phyloP scores from a whole-genome alignment of 2,329 filamentous ascomycete species.

The Didymella exigua region DNA sequence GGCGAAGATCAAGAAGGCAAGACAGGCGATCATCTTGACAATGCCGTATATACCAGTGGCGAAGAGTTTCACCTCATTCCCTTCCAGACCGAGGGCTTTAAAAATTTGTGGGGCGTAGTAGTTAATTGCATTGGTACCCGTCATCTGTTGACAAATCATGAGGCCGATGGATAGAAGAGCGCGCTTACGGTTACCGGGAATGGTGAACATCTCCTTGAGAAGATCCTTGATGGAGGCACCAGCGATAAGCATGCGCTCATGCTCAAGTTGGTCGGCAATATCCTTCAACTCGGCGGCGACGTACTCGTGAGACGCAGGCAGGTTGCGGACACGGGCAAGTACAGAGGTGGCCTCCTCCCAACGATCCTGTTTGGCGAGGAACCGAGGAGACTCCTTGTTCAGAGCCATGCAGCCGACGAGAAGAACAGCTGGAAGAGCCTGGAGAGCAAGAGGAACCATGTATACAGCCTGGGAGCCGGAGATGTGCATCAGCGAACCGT shows the following conservation, averaged over 20 bases:
- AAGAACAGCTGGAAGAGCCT: constrained; percentile 66
- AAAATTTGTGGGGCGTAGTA: constrained; percentile 76
- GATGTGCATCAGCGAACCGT: constrained; percentile 56
- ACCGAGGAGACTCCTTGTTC: constrained; percentile 70
- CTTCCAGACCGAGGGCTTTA: constrained; percentile 64
- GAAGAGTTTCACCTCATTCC: constrained; percentile 66
- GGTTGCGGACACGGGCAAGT: constrained; percentile 62
- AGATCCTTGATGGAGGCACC: constrained; percentile 53
- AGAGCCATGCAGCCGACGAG: constrained; percentile 66
- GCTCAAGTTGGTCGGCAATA: constrained; percentile 49
- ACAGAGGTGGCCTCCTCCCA: constrained; percentile 68
- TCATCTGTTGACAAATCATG: constrained; percentile 76
- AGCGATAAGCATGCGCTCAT: constrained; percentile 64
- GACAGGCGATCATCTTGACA: constrained; percentile 69
- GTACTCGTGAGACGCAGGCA: constrained; percentile 49
- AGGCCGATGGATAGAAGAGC: constrained; percentile 67
- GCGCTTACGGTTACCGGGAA: constrained; percentile 62
- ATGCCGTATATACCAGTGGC: constrained; percentile 77
- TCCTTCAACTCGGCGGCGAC: constrained; percentile 46
- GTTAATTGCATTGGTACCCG: constrained; percentile 59
- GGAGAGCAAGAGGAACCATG: constrained; percentile 68
- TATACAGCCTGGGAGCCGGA: constrained; percentile 59
- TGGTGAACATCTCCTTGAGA: constrained; percentile 52
- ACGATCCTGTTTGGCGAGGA: constrained; percentile 69
- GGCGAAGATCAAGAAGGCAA: constrained; percentile 68